Base-by-base conservation (phyloP, 768 basidiomycete genomes). In the Kwoniella pini region DNA sequence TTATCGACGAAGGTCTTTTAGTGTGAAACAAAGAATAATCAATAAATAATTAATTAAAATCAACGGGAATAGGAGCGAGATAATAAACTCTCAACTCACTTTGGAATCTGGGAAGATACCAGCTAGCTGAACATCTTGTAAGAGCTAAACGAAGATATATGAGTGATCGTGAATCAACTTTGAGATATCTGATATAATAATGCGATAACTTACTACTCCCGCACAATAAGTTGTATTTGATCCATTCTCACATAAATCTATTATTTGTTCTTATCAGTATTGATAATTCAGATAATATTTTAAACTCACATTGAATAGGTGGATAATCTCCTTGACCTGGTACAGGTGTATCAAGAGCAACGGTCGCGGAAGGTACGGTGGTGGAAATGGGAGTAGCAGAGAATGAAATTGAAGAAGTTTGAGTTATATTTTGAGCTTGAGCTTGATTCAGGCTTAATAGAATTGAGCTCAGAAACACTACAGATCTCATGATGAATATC, bases 341-440 rank as follows among this genome's bases (percentile, higher is more conserved):
- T 10, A 77, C 69, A 12, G 70, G 60, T 19, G 82, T 77, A 38
- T 79, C 79, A 30, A 85, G 77, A 13, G 87, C 65, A 0, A 79
- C 85, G 0, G 88, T 83, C 10, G 88, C 84, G 58, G 83, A 86
- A 4, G 90, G 85, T 0, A 85, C 81, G 31, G 85, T 81, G 0
- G 90, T 90, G 15, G 84, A 80, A 33, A 86, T 72, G 2, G 72
- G 72, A 17, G 72, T 71, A 13, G 72, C 57, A 3, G 68, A 69
- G 57, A 74, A 74, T 6, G 71, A 69, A 0, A 49, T 11, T 2
- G 64, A 67, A 12, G 56, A 46, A 0, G 62, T 61, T 21, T 51
- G 56, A 19, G 70, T 67, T n/a, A 52, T 53, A 31, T 66, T 69
- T 36, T 67, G 65, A 17, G 33, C 33, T 7, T 36, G 33, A 36